These are phyloP conservation scores for Ulota crispa DNA, from an alignment of 225 moss, liverwort and hornwort genomes.

Conservation along the genomic window DNA sequence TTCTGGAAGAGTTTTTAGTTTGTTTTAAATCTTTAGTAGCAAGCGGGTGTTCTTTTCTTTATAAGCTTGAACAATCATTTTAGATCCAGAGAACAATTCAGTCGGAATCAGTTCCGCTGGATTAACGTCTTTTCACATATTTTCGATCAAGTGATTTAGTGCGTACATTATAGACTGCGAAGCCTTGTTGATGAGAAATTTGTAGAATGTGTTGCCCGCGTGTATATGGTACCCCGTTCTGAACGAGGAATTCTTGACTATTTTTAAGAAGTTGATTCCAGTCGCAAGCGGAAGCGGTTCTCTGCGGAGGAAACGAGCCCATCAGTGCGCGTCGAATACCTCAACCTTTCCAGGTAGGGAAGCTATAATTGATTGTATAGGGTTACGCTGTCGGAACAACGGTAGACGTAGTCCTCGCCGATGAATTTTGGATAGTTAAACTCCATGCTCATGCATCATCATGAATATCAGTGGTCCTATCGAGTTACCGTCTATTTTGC, in stretches of 20 bases:
- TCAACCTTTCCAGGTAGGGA: constrained; percentile 46
- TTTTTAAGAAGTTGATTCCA: constrained; percentile 37
- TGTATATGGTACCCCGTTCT: not conserved
- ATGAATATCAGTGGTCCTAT: not conserved
- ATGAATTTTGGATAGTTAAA: not conserved
- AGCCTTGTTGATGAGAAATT: not conserved
- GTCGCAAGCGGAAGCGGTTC: constrained; percentile 51
- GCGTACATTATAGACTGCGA: not conserved
- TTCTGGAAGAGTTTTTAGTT: not conserved
- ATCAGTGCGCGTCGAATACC: constrained; percentile 53
- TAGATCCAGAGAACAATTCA: not conserved
- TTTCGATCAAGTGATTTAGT: constrained; percentile 10
- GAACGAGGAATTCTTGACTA: constrained; percentile 39
- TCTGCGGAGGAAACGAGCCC: constrained; percentile 41
- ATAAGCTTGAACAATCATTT: not conserved
- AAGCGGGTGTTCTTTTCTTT: not conserved
- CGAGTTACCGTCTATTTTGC: constrained; percentile 10
- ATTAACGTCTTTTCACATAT: not conserved
- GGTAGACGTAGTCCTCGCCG: not conserved
- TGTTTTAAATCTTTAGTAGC: not conserved
- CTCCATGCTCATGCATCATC: not conserved
- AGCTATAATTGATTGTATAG: constrained; percentile 1
- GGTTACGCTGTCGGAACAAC: not conserved
- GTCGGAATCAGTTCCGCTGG: not conserved
- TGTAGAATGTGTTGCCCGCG: not conserved